Base-by-base conservation (phyloP, 2,329 filamentous ascomycete species). In the Fusarium pseudonygamai region DNA sequence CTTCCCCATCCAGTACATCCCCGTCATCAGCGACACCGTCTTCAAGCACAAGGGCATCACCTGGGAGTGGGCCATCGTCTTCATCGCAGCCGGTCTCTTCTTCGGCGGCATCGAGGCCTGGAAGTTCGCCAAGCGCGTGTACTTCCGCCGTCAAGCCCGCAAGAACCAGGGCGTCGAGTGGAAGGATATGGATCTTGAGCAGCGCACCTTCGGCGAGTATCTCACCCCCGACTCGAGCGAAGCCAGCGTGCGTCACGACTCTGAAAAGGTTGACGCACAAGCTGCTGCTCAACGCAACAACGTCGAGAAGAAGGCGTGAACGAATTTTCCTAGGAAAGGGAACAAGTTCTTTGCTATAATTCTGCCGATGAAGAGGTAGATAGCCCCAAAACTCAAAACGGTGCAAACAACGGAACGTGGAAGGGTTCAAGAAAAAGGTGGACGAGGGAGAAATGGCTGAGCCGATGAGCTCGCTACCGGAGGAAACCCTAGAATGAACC, bases 1-100 rank as follows among this genome's bases (percentile, higher is more conserved):
- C n/a, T 87, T 88, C 78, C 85, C 85, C 13, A 79, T 85, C 40
- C 78, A 88, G 26, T 91, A 91, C 75, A 90, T 91, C 58, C 89
- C 89, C 0, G 88, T 87, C 18, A 84, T 92, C 69, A 91, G 88
- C 80, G 85, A 82, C 14, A 80, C 83, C 2, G 89, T 91, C 13
- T 91, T 91, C 82, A 88, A 89, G 80, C 89, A 91, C 78, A 83
- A 83, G 36, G 87, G 85, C 13, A 91, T 92, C 64, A 84, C 81
- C 36, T 91, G 89, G 89, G 89, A 91, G 78, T 92, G 89, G 90
- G 88, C 79, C 10, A 86, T 92, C 45, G 87, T 90, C 8, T 88
- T 91, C 66, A 79, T 89, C 52, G 84, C 82, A 9, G 83, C 87
- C 0, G 78, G 83, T 2, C 75, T 91, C 30, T 91, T 91, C 83